These are phyloP conservation scores for Penicillium sp. DNA, from an alignment of 2,329 filamentous ascomycete species.

Conservation along the genomic window DNA sequence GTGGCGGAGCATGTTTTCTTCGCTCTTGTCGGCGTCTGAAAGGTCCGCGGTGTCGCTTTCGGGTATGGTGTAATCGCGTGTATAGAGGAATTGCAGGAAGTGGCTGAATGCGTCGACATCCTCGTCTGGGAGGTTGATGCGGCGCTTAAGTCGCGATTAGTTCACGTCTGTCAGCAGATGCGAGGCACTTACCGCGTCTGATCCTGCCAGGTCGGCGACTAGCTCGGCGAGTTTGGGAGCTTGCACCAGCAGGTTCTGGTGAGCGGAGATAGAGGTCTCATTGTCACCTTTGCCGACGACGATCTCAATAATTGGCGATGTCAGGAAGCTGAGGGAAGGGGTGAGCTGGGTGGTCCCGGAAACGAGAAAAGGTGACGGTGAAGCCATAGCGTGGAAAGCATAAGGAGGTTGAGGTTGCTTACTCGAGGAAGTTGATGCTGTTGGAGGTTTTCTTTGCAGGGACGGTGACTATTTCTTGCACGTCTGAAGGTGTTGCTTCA, in stretches of 20 bases:
- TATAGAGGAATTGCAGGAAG: conserved; percentile 83
- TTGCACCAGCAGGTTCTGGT: conserved; percentile 73
- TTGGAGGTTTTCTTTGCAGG: conserved; percentile 22
- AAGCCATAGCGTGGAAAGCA: neutral
- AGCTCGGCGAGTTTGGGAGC: conserved; percentile 74
- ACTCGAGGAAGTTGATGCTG: conserved; percentile 34
- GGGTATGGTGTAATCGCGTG: conserved; percentile 79
- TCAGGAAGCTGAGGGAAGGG: conserved; percentile 53
- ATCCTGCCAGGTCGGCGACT: conserved; percentile 63
- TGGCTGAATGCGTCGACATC: conserved; percentile 74
- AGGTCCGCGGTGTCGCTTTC: conserved; percentile 59
- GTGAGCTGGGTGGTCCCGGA: conserved; percentile 7
- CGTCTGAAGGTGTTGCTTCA: conserved; percentile 17
- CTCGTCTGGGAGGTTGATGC: conserved; percentile 68
- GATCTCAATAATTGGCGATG: conserved; percentile 69
- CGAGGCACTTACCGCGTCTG: conserved; percentile 36
- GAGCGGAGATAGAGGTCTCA: conserved; percentile 70
- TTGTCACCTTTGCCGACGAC: conserved; percentile 63
- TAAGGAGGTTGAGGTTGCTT: conserved; percentile 10
- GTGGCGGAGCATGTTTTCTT: conserved; percentile 82
- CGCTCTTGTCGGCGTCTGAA: conserved; percentile 73
- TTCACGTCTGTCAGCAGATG: neutral
- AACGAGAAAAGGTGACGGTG: neutral
- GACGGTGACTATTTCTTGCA: conserved; percentile 15
- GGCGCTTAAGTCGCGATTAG: conserved; percentile 47